phyloP scores from a whole-genome alignment of 2,329 filamentous ascomycete genomes.

The Onygenales sp. region DNA sequence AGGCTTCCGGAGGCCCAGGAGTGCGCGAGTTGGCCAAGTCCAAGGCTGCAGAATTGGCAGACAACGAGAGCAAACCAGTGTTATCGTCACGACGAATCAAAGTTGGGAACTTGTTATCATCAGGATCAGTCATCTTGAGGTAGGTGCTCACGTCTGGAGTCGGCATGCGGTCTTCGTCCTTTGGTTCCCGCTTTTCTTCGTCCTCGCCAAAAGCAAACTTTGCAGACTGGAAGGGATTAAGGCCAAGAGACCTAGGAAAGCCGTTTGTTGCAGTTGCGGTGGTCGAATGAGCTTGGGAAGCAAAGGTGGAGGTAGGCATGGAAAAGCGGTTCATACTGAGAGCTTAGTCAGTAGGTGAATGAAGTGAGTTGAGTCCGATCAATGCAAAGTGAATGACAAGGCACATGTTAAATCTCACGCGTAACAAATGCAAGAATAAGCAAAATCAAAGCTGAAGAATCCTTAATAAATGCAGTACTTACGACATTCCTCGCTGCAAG shows the following conservation, averaged over 20 bases:
- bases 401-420: neutral
- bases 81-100: conserved; percentile 40
- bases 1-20: conserved; percentile 52
- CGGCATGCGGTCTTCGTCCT: conserved; percentile 41
- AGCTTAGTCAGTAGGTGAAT: neutral
- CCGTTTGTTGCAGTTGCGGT: conserved; percentile 20
- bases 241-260: conserved; percentile 32
- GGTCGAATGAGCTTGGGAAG: conserved; percentile 23
- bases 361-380: neutral
- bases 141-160: conserved; percentile 60
- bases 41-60: conserved; percentile 69
- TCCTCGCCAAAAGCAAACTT: conserved; percentile 80
- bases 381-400: neutral
- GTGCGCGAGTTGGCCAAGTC: conserved; percentile 66
- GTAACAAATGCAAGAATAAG: neutral
- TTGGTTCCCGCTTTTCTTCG: conserved; percentile 53
- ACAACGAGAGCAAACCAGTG: conserved; percentile 57
- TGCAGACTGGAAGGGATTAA: conserved; percentile 77
- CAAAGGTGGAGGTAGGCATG: conserved; percentile 61
- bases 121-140: conserved; percentile 60
- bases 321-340: conserved; percentile 78
- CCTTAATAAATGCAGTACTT: conserved; percentile 40
- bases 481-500: conserved; percentile 68
- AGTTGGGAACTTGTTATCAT: conserved; percentile 74
- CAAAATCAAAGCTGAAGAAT: neutral